Base-by-base conservation (phyloP, 805 yeast genomes). In the Kodamaea leandrae region DNA sequence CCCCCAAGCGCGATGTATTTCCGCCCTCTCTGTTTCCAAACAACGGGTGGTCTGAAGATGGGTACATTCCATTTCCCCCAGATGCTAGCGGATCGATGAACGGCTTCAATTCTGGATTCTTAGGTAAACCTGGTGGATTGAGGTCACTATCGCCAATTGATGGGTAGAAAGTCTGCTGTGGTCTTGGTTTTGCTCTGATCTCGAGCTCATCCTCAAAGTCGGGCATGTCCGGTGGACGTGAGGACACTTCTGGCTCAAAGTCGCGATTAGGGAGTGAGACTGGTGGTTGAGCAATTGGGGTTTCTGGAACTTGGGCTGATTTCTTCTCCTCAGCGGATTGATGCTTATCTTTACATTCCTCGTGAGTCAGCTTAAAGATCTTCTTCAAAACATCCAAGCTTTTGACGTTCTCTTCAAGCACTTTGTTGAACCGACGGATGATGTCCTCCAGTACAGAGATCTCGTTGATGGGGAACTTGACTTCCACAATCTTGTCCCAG, bases 141-240 rank as follows among this genome's bases (percentile, higher is more conserved):
- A 77, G 57, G 52, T 80, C 85, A 9, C 65, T 53, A 23, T 69
- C 73, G 0, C 84, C 85, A 27, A 76, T 65, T 0, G 66, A 40
- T 4, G 69, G 66, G 14, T 47, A 45, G 17, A 41, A 47, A 30
- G 34, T 7, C 9, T 25, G 33, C 4, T 46, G 39, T 24, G 24
- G 21, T 19, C 42, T 41, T 18, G 46, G 34, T 15, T 37, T 37
- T 44, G 47, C 29, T 58, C 42, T 42, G 25, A 67, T 54, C 48
- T 77, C 76, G 39, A 68, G 70, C 47, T 78, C 83, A 50, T 74
- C 79, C 17, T 74, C 79, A 44, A 74, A 78, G 24, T 65, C 76
- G 1, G 82, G 82, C 55, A 74, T 67, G 48, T 70, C 75, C 15
- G 50, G 39, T 2, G 70, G 66, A 17, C 49, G 43, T 8, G 5